These are phyloP conservation scores for Candida sphagnicola DNA, from an alignment of 805 yeast species.

Conservation along the genomic window DNA sequence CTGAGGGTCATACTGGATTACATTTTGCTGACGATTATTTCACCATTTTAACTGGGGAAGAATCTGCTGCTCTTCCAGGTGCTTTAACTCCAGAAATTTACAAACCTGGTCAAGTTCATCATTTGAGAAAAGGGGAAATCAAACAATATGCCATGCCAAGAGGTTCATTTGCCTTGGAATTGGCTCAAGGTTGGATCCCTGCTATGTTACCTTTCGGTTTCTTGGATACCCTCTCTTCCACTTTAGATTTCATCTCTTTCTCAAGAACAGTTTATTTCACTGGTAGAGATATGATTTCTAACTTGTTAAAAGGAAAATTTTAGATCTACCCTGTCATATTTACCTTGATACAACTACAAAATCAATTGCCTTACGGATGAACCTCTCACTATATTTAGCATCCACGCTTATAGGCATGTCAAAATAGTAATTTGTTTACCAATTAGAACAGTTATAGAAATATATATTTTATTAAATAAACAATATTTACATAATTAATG, in stretches of 20 bases:
- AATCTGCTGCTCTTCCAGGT: conserved; percentile 66
- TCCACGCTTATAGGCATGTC: too few relatives aligned
- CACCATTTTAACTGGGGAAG: conserved; percentile 80
- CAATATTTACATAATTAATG: conserved; percentile 1
- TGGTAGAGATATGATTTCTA: conserved; percentile 70
- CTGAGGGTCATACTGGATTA: conserved; percentile 94
- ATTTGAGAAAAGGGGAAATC: conserved; percentile 63
- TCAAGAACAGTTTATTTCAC: conserved; percentile 68
- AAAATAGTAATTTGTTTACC: too few relatives aligned
- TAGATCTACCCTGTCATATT: too few relatives aligned
- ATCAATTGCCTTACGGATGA: too few relatives aligned
- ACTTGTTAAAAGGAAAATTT: conserved; percentile 69
- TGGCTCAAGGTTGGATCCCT: conserved; percentile 99
- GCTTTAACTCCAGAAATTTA: conserved; percentile 67
- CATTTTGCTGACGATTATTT: conserved; percentile 98
- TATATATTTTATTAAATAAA: background rate
- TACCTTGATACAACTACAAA: too few relatives aligned
- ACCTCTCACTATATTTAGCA: too few relatives aligned
- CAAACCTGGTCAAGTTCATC: conserved; percentile 84
- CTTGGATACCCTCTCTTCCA: conserved; percentile 71
- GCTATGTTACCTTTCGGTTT: conserved; percentile 97
- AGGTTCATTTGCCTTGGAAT: conserved; percentile 83
- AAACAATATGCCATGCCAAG: conserved; percentile 86
- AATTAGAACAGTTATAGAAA: too few relatives aligned
- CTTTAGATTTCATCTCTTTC: conserved; percentile 72